Evolutionary conservation across 495 filamentous ascomycete genomes (phyloP).

Genomic region (Penicillium taxi): DNA sequence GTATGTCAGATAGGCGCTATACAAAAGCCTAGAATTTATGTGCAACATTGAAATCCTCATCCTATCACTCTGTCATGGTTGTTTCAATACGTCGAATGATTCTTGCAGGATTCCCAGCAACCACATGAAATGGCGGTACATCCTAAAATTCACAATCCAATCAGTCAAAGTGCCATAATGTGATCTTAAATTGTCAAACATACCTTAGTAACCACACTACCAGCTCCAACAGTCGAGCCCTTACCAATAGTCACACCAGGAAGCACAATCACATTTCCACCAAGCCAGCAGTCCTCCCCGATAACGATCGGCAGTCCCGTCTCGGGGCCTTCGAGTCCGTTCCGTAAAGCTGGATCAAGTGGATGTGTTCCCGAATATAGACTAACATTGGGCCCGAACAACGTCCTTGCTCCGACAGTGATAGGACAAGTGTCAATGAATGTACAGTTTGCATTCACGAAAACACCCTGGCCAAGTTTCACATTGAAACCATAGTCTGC

Average conservation of each 20-base stretch:
- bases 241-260: conserved; percentile 77
- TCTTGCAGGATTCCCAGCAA: conserved; percentile 59
- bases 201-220: conserved; percentile 85
- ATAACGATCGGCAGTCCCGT: conserved; percentile 65
- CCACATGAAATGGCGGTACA: conserved; percentile 55
- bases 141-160: conserved; percentile 33
- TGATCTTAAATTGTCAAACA: conserved; percentile 10
- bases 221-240: conserved; percentile 72
- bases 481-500: conserved; percentile 75
- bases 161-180: neutral
- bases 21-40: too few species aligned
- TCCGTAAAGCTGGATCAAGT: conserved; percentile 60
- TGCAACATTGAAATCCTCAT: too few species aligned
- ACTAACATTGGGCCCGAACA: conserved; percentile 69
- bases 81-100: too few species aligned
- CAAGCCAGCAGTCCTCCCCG: conserved; percentile 86
- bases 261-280: conserved; percentile 65
- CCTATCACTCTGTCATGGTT: too few species aligned
- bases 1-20: too few species aligned
- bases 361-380: conserved; percentile 72
- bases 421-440: conserved; percentile 74
- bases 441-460: conserved; percentile 68
- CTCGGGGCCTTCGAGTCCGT: conserved; percentile 71
- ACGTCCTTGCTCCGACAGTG: conserved; percentile 67
- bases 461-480: conserved; percentile 57